Evolutionary conservation across 163 green algal genomes (phyloP).

Genomic region (Picocystis sp.): DNA sequence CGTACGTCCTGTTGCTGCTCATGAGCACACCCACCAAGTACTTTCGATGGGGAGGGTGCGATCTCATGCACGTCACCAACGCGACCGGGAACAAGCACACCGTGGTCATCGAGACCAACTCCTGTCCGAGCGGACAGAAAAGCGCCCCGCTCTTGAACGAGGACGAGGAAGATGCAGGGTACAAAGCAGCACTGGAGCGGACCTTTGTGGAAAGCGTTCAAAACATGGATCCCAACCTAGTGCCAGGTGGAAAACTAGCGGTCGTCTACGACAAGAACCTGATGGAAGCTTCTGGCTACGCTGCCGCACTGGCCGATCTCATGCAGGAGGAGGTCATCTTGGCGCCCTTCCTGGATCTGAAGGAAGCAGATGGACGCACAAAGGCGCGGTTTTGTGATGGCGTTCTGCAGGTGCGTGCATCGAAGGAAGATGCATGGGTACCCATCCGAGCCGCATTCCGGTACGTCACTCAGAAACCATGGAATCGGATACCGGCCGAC

Average conservation of each 20-base stretch:
- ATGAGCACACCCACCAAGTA: slow-evolving; percentile 9
- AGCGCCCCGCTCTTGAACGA: slow-evolving; percentile 15
- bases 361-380: slow-evolving; percentile 7
- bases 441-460: slow-evolving; percentile 8
- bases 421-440: slow-evolving; percentile 8
- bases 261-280: slow-evolving; percentile 16
- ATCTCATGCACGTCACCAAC: slow-evolving; percentile 15
- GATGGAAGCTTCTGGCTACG: slow-evolving; percentile 16
- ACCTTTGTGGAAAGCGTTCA: background rate
- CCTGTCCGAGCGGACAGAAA: slow-evolving; percentile 17
- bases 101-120: slow-evolving; percentile 18
- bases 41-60: slow-evolving; percentile 13
- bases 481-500: slow-evolving; percentile 12
- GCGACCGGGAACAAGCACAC: slow-evolving; percentile 13
- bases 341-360: slow-evolving; percentile 8
- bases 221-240: slow-evolving; percentile 5
- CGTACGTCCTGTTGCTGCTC: slow-evolving; percentile 9
- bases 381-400: slow-evolving; percentile 12
- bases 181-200: slow-evolving; percentile 10
- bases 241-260: slow-evolving; percentile 9
- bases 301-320: slow-evolving; percentile 13
- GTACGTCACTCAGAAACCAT: slow-evolving; percentile 14
- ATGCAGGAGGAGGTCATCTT: slow-evolving; percentile 12
- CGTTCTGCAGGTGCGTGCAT: slow-evolving; percentile 11
- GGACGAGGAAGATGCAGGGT: slow-evolving; percentile 13